Evolutionary conservation across 2,329 filamentous ascomycete genomes (phyloP).

Genomic region (Aspergillus novoparasiticus): DNA sequence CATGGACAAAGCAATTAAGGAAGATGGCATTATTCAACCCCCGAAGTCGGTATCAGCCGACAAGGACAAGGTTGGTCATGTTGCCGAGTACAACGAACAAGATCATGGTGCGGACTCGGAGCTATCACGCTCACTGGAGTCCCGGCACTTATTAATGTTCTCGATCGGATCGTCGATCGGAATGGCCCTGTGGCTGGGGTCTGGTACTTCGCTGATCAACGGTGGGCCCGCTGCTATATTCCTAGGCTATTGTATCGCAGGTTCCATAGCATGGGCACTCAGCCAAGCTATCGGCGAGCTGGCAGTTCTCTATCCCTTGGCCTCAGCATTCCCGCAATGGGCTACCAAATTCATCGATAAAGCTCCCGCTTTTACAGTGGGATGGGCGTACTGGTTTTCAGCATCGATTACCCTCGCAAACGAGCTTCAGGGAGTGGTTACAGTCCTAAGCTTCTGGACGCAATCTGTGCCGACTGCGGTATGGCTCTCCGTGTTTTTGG

Average conservation of each 20-base stretch:
- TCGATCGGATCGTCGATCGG: slow-evolving; percentile 46
- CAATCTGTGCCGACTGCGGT: slow-evolving; percentile 43
- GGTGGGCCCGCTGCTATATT: slow-evolving; percentile 50
- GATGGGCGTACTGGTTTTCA: slow-evolving; percentile 52
- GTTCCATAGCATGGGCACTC: slow-evolving; percentile 45
- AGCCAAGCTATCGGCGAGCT: slow-evolving; percentile 51
- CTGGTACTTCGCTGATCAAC: slow-evolving; percentile 42
- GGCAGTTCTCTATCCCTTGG: slow-evolving; percentile 50
- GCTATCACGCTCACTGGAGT: slow-evolving; percentile 43
- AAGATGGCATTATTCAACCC: neutral
- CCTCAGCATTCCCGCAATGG: slow-evolving; percentile 51
- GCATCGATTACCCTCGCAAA: slow-evolving; percentile 50
- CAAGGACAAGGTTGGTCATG: neutral
- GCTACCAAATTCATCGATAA: slow-evolving; percentile 48
- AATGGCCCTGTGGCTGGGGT: slow-evolving; percentile 52
- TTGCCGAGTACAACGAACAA: neutral
- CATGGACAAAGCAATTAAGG: neutral
- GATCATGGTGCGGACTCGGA: slow-evolving; percentile 28
- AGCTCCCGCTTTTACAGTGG: slow-evolving; percentile 48
- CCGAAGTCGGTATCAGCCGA: neutral
- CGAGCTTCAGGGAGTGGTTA: slow-evolving; percentile 44
- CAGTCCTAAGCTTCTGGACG: slow-evolving; percentile 50
- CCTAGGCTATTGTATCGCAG: slow-evolving; percentile 45
- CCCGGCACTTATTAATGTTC: slow-evolving; percentile 43
- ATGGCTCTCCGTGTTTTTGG: slow-evolving; percentile 48